Evolutionary conservation across 306 rosid species (phyloP), one percentile per base, ranked within the genome.

Genomic region (Lotus japonicus): DNA sequence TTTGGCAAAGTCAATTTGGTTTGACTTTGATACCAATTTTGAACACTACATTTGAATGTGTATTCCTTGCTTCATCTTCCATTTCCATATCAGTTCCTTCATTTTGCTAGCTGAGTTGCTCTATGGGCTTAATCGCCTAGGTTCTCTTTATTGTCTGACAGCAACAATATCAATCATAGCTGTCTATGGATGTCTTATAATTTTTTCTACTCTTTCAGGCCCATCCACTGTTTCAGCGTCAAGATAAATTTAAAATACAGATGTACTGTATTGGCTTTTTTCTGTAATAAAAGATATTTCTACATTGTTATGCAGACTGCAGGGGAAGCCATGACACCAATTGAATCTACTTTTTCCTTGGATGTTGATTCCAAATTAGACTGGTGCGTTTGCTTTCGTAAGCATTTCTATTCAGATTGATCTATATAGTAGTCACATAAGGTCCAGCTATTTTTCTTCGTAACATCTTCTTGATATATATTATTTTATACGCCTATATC

Each of bases 291-390:
- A 70, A 66, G 7, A 3, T n/a, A n/a, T 59, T 10, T 48, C 64
- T 68, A 68, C 39, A 54, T 78, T 44, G 41, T 33, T 64, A 45
- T 76, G 68, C 94, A 89, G 96, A 89, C 97, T 44, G 98, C 98
- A 62, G 95, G 88, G 88, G 95, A 90, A 81, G 98, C 98, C 21
- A 94, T 90, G 98, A 94, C 97, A 15, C 97, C 98, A 57, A 94
- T 94, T 64, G 98, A 90, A 72, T 94, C 98, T 38, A 88, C 98
- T 7, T 94, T 94, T 80, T 94, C 98, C 42, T 79, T 94, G 83
- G 92, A 94, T 75, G 97, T 94, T 51, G 85, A 77, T 75, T 90
- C 98, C 49, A 94, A 94, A 79, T 74, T 94, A 88, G 96, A 94
- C 80, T 94, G 98, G 97, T 90, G 74, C 64, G 92, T 73, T 63